phyloP scores from a whole-genome alignment of 306 rosid genomes.

The Cucumis hystrix region DNA sequence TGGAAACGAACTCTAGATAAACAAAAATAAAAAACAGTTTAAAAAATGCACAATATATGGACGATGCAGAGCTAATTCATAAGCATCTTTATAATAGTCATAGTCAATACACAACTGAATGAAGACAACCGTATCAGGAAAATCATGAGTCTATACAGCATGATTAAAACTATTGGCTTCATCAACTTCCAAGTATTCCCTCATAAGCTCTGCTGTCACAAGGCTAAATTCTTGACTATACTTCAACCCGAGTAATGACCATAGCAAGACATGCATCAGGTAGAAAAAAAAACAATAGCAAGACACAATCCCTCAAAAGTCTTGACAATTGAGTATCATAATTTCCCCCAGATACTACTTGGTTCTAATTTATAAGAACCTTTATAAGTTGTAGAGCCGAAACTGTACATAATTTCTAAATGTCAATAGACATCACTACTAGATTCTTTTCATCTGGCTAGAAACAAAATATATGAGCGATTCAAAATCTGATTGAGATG shows the following conservation, averaged over 20 bases:
- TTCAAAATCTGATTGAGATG: background rate
- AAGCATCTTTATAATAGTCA: background rate
- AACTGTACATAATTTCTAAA: background rate
- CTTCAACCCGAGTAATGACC: too few relatives aligned
- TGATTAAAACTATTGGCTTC: background rate
- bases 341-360: background rate
- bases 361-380: background rate
- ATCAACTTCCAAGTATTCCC: background rate
- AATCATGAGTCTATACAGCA: background rate
- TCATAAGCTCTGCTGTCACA: background rate
- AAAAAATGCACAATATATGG: background rate
- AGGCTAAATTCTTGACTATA: background rate
- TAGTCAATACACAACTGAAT: background rate
- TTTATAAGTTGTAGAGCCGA: background rate
- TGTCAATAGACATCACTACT: background rate
- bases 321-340: background rate
- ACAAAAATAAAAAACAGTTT: background rate
- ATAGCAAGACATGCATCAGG: too few relatives aligned
- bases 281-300: too few relatives aligned
- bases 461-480: background rate
- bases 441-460: background rate
- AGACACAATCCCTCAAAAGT: background rate
- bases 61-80: background rate
- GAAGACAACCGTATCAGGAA: background rate
- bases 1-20: conserved; percentile 85